Evolutionary conservation across 2,329 filamentous ascomycete species (phyloP).

Genomic region (Iodosphaeria phyllophila): DNA sequence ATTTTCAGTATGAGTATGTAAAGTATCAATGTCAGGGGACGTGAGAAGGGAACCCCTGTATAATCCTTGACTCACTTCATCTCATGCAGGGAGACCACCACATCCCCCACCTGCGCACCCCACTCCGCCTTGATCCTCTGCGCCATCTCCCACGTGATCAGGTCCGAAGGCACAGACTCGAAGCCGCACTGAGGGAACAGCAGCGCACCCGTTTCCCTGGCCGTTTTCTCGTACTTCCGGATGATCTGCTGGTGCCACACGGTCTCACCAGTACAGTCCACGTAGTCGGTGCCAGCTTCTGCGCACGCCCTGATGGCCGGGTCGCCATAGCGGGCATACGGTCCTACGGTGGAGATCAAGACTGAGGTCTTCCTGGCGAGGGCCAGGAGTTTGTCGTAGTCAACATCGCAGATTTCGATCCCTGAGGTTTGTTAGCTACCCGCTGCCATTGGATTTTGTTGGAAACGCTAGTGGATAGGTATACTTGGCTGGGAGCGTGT

Average conservation of each 20-base stretch:
- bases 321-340: constrained; percentile 37
- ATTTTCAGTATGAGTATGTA: too few relatives aligned
- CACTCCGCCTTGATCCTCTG: constrained; percentile 29
- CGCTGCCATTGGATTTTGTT: too few relatives aligned
- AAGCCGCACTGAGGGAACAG: constrained; percentile 43
- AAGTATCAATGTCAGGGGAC: constrained; percentile 2
- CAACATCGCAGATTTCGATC: constrained; percentile 32
- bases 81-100: constrained; percentile 29
- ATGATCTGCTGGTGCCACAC: constrained; percentile 42
- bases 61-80: constrained; percentile 15
- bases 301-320: constrained; percentile 41
- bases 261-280: constrained; percentile 43
- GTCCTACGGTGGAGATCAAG: constrained; percentile 39
- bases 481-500: constrained; percentile 55
- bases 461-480: too few relatives aligned
- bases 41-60: background rate
- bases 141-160: constrained; percentile 34
- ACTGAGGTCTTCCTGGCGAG: constrained; percentile 37
- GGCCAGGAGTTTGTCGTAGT: constrained; percentile 22
- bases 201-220: constrained; percentile 33
- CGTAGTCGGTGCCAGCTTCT: constrained; percentile 42
- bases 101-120: constrained; percentile 29
- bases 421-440: constrained; percentile 12
- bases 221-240: constrained; percentile 32
- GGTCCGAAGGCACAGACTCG: constrained; percentile 42